phyloP scores from a whole-genome alignment of 768 basidiomycete genomes.

The Tremella fuciformis region DNA sequence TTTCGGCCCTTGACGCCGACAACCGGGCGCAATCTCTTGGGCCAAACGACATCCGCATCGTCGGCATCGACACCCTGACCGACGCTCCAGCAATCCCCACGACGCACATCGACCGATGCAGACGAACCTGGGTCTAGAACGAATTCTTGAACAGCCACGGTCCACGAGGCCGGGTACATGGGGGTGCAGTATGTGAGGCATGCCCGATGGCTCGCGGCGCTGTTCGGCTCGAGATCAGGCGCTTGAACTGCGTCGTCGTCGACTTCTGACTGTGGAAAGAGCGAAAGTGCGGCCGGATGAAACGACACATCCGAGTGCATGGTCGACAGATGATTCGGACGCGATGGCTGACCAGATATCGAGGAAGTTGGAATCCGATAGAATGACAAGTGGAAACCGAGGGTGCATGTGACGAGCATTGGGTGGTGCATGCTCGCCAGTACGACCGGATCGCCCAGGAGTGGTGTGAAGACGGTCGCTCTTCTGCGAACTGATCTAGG shows the following conservation, averaged over 20 bases:
- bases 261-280: slow-evolving; percentile 27
- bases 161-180: slow-evolving; percentile 50
- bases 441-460: slow-evolving; percentile 41
- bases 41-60: slow-evolving; percentile 32
- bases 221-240: background rate
- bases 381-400: slow-evolving; percentile 43
- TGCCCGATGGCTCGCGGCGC: slow-evolving; percentile 23
- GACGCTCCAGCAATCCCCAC: slow-evolving; percentile 25
- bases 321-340: slow-evolving; percentile 35
- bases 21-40: slow-evolving; percentile 33
- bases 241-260: background rate
- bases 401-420: slow-evolving; percentile 41
- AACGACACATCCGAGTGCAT: slow-evolving; percentile 48
- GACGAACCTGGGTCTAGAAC: slow-evolving; percentile 17
- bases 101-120: background rate
- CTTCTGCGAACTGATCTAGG: slow-evolving; percentile 25
- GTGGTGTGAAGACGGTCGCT: slow-evolving; percentile 22
- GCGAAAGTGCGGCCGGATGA: slow-evolving; percentile 47
- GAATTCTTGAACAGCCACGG: slow-evolving; percentile 49
- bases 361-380: slow-evolving; percentile 19
- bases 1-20: slow-evolving; percentile 40
- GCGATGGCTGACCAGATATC: background rate
- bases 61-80: slow-evolving; percentile 14
- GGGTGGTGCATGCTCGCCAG: slow-evolving; percentile 39
- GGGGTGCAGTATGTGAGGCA: slow-evolving; percentile 48